Conservation (phyloP, 345 rosid genomes). For the Geranium rotundifolium region DNA sequence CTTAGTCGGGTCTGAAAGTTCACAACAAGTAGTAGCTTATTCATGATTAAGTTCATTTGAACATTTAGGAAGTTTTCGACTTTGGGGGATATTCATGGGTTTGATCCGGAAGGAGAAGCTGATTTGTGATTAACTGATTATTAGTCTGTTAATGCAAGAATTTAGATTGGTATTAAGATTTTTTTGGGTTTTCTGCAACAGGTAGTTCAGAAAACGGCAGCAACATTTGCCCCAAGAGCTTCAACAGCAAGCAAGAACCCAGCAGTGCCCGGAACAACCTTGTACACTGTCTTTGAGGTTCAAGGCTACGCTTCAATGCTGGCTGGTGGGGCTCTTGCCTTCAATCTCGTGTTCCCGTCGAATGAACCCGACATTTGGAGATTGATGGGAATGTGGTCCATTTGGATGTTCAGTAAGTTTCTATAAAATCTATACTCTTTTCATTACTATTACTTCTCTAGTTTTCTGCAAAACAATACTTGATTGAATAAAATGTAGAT, state of each 20-base stretch:
- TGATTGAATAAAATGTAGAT: too few species aligned
- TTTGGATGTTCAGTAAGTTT: conserved; percentile 95
- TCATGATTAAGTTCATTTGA: background rate
- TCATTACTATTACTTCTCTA: too few species aligned
- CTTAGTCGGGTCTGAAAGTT: too few species aligned
- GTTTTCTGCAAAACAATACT: too few species aligned
- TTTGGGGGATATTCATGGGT: too few species aligned
- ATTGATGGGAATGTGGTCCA: conserved; percentile 99
- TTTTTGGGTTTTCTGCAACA: conserved; percentile 12
- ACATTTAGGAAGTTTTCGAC: background rate
- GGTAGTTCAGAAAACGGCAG: conserved; percentile 89
- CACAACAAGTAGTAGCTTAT: too few species aligned
- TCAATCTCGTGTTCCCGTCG: conserved; percentile 79
- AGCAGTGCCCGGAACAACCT: conserved; percentile 73
- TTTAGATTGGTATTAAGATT: background rate
- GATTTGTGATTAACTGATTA: background rate
- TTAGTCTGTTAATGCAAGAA: background rate
- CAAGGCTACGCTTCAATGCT: conserved; percentile 75
- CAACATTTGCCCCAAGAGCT: conserved; percentile 93
- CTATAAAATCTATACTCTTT: background rate
- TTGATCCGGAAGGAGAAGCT: too few species aligned
- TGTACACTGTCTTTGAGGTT: conserved; percentile 82
- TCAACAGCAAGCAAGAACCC: conserved; percentile 85
- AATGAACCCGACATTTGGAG: conserved; percentile 91
- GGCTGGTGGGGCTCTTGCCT: conserved; percentile 74